phyloP scores from a whole-genome alignment of 306 rosid species.

The Begonia loranthoides region DNA sequence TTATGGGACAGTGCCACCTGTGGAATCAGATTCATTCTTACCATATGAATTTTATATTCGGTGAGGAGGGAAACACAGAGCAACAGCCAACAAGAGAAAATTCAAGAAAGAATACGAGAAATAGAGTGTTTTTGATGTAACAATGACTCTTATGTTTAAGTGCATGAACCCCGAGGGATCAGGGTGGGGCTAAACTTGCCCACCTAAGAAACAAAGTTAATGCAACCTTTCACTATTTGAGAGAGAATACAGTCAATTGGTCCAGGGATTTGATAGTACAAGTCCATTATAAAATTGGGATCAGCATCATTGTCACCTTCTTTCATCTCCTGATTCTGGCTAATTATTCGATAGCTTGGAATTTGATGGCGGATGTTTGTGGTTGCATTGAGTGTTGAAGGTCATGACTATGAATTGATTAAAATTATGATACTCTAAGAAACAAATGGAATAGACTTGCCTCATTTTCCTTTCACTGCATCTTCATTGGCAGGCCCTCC shows the following conservation, averaged over 20 bases:
- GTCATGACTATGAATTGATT: background rate
- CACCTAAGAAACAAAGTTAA: no score
- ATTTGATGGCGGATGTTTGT: no score
- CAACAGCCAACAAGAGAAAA: no score
- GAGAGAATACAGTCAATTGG: no score
- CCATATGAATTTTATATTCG: background rate
- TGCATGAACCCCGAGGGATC: no score
- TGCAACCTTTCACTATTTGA: no score
- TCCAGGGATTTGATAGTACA: background rate
- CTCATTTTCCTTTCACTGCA: slow-evolving; percentile 23
- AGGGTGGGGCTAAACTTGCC: no score
- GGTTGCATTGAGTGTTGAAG: no score
- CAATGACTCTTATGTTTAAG: no score
- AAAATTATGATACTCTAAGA: background rate
- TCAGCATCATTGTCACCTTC: background rate
- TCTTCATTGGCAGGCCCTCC: slow-evolving; percentile 29
- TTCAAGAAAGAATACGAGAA: no score
- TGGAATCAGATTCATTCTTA: slow-evolving; percentile 15
- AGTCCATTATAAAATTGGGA: background rate
- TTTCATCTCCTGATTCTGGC: background rate
- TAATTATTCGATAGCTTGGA: background rate
- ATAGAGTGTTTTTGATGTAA: no score
- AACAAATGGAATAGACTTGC: slow-evolving; percentile 14
- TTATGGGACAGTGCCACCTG: slow-evolving; percentile 20
- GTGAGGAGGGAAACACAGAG: background rate